phyloP scores from a whole-genome alignment of 2,329 filamentous ascomycete genomes.

The Periconia digitata region DNA sequence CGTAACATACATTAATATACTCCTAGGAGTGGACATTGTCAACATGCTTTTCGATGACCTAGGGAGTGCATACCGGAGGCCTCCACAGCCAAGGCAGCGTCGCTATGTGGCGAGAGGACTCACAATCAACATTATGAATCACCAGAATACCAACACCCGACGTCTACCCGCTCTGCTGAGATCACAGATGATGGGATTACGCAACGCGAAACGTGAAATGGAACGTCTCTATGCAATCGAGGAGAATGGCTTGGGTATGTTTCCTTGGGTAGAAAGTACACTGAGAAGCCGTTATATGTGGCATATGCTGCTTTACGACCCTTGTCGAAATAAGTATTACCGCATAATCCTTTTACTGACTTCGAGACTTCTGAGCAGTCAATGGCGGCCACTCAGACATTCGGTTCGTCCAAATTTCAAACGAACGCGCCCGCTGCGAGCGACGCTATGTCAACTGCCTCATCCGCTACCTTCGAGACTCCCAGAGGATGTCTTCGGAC shows the following conservation, averaged over 20 bases:
- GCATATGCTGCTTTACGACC: too few relatives aligned
- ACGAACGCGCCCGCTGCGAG: slow-evolving; percentile 13
- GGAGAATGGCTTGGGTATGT: background rate
- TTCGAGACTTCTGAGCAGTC: too few relatives aligned
- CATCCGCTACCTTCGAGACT: slow-evolving; percentile 16
- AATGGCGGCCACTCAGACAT: too few relatives aligned
- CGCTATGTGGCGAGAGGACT: too few relatives aligned
- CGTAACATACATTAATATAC: background rate
- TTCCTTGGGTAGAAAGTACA: too few relatives aligned
- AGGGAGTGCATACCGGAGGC: background rate
- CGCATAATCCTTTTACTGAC: too few relatives aligned
- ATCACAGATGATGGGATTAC: slow-evolving; percentile 8
- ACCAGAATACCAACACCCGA: background rate
- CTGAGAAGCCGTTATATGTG: too few relatives aligned
- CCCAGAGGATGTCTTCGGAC: slow-evolving; percentile 10
- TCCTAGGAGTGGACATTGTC: slow-evolving; percentile 25
- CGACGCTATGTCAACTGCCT: slow-evolving; percentile 21
- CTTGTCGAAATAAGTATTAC: too few relatives aligned
- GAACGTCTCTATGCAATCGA: slow-evolving; percentile 15
- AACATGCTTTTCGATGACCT: slow-evolving; percentile 29
- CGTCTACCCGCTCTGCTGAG: slow-evolving; percentile 2
- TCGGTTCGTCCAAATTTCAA: too few relatives aligned
- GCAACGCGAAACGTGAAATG: slow-evolving; percentile 10
- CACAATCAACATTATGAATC: background rate
- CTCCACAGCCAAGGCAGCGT: too few relatives aligned